phyloP scores from a whole-genome alignment of 2,329 filamentous ascomycete species.

The Trichoderma atroviride region DNA sequence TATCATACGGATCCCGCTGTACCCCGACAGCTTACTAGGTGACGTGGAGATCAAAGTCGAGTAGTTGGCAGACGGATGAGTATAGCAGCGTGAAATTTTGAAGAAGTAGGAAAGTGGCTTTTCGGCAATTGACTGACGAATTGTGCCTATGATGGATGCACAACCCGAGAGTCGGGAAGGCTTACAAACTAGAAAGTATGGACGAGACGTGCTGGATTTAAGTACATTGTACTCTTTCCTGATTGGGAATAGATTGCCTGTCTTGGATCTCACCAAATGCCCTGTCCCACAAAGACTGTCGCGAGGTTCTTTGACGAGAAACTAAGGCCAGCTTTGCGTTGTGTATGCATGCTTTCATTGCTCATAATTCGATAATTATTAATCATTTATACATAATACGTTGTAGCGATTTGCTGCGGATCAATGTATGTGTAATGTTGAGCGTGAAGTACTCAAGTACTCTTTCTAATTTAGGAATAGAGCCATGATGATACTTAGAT shows the following conservation, averaged over 20 bases:
- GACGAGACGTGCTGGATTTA: neutral
- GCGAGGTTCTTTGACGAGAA: neutral
- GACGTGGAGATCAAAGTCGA: neutral
- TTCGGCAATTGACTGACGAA: neutral
- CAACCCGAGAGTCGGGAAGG: neutral
- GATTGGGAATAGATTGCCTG: neutral
- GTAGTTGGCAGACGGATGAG: neutral
- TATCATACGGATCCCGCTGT: neutral
- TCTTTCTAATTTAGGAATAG: slow-evolving; percentile 3
- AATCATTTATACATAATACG: neutral
- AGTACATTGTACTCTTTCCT: slow-evolving; percentile 16
- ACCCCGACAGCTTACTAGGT: neutral
- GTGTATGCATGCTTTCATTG: neutral
- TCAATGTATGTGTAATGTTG: neutral
- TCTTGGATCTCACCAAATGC: neutral
- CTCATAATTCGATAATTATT: neutral
- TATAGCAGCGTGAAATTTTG: neutral
- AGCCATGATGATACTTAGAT: neutral
- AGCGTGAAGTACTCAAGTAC: neutral
- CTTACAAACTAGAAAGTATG: neutral
- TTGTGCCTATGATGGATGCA: neutral
- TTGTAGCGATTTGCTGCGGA: neutral
- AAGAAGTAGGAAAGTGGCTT: neutral
- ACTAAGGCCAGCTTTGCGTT: neutral
- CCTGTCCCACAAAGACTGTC: neutral